phyloP scores from a whole-genome alignment of 1,284 basidiomycete species.

The Microbotryum scabiosae region DNA sequence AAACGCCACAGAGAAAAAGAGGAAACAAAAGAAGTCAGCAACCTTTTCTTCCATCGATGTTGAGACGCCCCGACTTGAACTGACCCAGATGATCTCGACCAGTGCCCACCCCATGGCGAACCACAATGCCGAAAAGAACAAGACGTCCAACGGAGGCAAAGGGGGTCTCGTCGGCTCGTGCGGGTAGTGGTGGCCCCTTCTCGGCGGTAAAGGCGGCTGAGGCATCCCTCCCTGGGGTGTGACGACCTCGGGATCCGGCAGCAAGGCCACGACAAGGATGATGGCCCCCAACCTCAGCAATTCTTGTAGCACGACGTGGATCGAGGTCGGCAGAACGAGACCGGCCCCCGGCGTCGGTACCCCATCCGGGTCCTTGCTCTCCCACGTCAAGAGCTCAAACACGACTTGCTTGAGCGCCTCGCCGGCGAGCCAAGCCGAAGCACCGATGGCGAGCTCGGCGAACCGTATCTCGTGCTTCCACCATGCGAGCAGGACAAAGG shows the following conservation, averaged over 20 bases:
- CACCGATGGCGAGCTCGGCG: slow-evolving; percentile 17
- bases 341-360: background rate
- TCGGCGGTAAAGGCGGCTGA: background rate
- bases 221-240: background rate
- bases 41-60: too few relatives aligned
- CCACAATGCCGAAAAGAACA: slow-evolving; percentile 28
- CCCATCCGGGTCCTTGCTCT: background rate
- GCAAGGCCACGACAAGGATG: slow-evolving; percentile 18
- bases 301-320: slow-evolving; percentile 25
- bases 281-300: slow-evolving; percentile 23
- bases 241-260: slow-evolving; percentile 9
- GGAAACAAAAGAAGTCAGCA: too few relatives aligned
- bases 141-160: slow-evolving; percentile 28
- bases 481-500: slow-evolving; percentile 7
- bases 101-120: slow-evolving; percentile 25
- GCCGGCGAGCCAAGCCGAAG: slow-evolving; percentile 17
- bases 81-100: slow-evolving; percentile 22
- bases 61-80: too few relatives aligned
- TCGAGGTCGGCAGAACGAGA: slow-evolving; percentile 14
- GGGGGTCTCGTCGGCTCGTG: background rate
- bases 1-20: too few relatives aligned
- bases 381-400: slow-evolving; percentile 17
- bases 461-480: slow-evolving; percentile 16
- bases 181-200: background rate
- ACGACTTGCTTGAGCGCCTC: slow-evolving; percentile 20